Base-by-base conservation (phyloP, 176 grass and related monocot species). In the Eragrostis curvula region DNA sequence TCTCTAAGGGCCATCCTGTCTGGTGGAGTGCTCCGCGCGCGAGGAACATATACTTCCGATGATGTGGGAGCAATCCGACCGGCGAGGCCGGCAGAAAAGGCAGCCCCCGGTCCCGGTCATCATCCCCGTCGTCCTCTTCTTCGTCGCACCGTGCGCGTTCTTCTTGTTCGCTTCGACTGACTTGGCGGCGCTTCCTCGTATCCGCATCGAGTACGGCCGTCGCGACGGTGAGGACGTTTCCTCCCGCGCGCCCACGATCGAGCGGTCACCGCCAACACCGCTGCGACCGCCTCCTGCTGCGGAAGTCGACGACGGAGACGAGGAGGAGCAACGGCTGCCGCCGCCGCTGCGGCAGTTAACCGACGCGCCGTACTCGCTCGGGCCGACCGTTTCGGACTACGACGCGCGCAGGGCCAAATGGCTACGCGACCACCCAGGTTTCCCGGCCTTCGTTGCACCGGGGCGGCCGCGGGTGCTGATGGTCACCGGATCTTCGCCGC, bases 401-500 rank as follows among this genome's bases (percentile, higher is more conserved):
- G 92, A 98, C 75, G 79, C 65, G 40, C 50, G 90, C 72, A 81
- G 90, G 48, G 73, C 80, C 16, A 29, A 51, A 14, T 98, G 92
- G 96, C 92, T 98, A 1, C 45, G 14, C 2, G 83, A 76, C 20
- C 75, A 98, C 82, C 81, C 82, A 1, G 43, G 51, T 3, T 93
- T 93, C 85, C 92, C 88, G 29, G 84, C 81, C 14, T 82, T 70
- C 18, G 72, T 89, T 1, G 32, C 81, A 4, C 77, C 73, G 51
- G 82, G 67, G 1, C 69, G 94, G 55, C 90, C 96, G 7, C 86
- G 92, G 11, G 90, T 95, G 43, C 88, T 98, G 13, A 68, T 98
- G 20, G 90, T 98, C 41, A 98, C 92, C 29, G 92, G 92, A 3
- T 95, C 96, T 0, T 52, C 96, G 42, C 90, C 88, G 23, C 88